Conservation (phyloP, 2,329 filamentous ascomycete species). For the Cladorrhinum sp. region DNA sequence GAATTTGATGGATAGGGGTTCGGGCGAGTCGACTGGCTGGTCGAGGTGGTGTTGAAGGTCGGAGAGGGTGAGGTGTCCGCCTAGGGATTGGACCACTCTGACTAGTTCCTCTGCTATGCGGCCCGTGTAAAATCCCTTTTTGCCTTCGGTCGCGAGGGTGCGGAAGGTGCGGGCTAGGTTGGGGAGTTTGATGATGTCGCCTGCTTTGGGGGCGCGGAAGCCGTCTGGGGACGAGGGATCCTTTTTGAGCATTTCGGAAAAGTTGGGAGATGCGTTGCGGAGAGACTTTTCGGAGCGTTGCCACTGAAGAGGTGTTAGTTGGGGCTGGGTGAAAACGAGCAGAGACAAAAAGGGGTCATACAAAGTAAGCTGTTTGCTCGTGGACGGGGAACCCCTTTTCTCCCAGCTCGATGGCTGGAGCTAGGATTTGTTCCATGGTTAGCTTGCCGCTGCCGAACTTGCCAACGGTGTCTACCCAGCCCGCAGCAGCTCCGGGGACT, state of each 20-base stretch:
- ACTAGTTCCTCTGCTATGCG: conserved; percentile 77
- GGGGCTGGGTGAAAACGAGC: background rate
- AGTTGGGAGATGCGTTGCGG: conserved; percentile 76
- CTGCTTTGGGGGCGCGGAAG: conserved; percentile 69
- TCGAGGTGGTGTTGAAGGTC: conserved; percentile 75
- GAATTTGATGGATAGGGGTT: conserved; percentile 81
- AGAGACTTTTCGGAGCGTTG: conserved; percentile 59
- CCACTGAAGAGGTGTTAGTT: conserved; percentile 62
- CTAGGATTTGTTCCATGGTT: conserved; percentile 70
- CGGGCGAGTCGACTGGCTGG: conserved; percentile 69
- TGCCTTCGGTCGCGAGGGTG: conserved; percentile 73
- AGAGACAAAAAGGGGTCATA: conserved; percentile 41
- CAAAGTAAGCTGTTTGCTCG: conserved; percentile 67
- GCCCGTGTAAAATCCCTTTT: conserved; percentile 87
- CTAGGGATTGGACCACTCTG: conserved; percentile 70
- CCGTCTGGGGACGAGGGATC: conserved; percentile 67
- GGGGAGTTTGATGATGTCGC: conserved; percentile 87
- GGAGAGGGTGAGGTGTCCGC: conserved; percentile 73
- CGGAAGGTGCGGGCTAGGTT: conserved; percentile 79
- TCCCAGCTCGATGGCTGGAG: conserved; percentile 78
- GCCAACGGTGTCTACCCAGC: conserved; percentile 87
- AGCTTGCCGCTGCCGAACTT: conserved; percentile 87
- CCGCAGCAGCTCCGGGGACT: conserved; percentile 84
- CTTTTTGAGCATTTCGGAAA: conserved; percentile 78
- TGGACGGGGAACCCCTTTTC: conserved; percentile 89